Percentiles rank a stretch among this genome's conserved stretches.
phyloP scores from a whole-genome alignment of 2,329 filamentous ascomycete genomes.

The Huntiella bhutanensis region DNA sequence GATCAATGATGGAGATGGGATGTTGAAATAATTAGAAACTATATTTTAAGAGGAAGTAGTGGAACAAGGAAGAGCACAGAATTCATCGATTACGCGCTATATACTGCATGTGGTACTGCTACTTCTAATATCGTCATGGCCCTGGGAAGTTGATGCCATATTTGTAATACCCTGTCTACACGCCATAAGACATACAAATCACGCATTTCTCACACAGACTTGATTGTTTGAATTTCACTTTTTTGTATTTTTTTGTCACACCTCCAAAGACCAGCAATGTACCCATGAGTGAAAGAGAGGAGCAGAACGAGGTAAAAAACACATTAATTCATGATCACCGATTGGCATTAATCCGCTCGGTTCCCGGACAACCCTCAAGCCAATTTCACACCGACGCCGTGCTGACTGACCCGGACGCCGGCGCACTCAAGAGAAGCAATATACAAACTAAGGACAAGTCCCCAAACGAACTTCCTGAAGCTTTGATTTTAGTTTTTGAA shows the following conservation, averaged over 20 bases:
- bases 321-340: constrained; percentile 15
- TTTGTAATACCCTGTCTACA: not conserved
- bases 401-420: constrained; percentile 10
- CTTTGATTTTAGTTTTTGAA: constrained; percentile 9
- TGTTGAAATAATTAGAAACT: too few relatives aligned
- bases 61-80: too few relatives aligned
- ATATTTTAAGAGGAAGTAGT: too few relatives aligned
- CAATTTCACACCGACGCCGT: constrained; percentile 5
- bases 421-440: constrained; percentile 12
- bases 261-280: constrained; percentile 2
- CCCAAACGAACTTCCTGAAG: constrained; percentile 5
- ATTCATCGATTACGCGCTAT: too few relatives aligned
- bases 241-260: constrained; percentile 5
- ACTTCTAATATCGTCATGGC: not conserved
- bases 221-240: constrained; percentile 6
- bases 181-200: too few relatives aligned
- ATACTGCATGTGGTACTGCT: not conserved
- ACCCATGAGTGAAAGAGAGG: constrained; percentile 1
- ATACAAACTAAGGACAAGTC: constrained; percentile 9
- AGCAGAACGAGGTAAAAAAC: constrained; percentile 1
- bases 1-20: too few relatives aligned
- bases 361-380: not conserved
- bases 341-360: not conserved
- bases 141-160: constrained; percentile 1
- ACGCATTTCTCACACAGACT: not conserved